Evolutionary conservation across 169 alveolate species (phyloP).

Genomic region (Plasmodium sp.): DNA sequence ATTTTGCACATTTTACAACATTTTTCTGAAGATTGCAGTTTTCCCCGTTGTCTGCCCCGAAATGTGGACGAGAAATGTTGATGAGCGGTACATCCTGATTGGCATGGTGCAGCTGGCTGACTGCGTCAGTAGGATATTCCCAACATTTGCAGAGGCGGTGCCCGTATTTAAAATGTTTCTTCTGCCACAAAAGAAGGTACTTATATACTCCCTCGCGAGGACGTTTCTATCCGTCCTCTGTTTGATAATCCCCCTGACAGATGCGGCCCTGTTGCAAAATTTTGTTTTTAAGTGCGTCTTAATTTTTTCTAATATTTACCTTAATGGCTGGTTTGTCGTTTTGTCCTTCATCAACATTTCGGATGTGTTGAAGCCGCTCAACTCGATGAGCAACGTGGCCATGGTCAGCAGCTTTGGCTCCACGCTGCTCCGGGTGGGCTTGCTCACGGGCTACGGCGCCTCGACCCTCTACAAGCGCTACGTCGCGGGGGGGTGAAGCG

Average conservation of each 20-base stretch:
- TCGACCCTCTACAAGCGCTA: slow-evolving; percentile 18
- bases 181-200: slow-evolving; percentile 59
- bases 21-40: slow-evolving; percentile 37
- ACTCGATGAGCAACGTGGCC: slow-evolving; percentile 64
- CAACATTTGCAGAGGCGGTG: slow-evolving; percentile 13
- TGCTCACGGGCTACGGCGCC: slow-evolving; percentile 44
- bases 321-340: slow-evolving; percentile 70
- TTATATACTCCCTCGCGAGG: slow-evolving; percentile 43
- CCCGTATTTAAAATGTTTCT: slow-evolving; percentile 7
- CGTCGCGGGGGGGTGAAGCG: background rate
- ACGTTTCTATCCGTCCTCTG: slow-evolving; percentile 48
- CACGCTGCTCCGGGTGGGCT: slow-evolving; percentile 35
- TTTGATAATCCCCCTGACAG: slow-evolving; percentile 25
- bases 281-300: slow-evolving; percentile 39
- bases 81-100: slow-evolving; percentile 55
- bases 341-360: slow-evolving; percentile 61
- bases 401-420: slow-evolving; percentile 58
- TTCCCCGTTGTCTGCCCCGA: slow-evolving; percentile 73
- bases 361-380: slow-evolving; percentile 31
- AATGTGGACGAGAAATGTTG: slow-evolving; percentile 66
- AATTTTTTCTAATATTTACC: slow-evolving; percentile 46
- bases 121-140: slow-evolving; percentile 60
- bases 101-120: slow-evolving; percentile 69
- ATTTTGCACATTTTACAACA: slow-evolving; percentile 56
- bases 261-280: slow-evolving; percentile 8